Base-by-base conservation (phyloP, 2,329 filamentous ascomycete species). In the Dactylonectria macrodidyma region DNA sequence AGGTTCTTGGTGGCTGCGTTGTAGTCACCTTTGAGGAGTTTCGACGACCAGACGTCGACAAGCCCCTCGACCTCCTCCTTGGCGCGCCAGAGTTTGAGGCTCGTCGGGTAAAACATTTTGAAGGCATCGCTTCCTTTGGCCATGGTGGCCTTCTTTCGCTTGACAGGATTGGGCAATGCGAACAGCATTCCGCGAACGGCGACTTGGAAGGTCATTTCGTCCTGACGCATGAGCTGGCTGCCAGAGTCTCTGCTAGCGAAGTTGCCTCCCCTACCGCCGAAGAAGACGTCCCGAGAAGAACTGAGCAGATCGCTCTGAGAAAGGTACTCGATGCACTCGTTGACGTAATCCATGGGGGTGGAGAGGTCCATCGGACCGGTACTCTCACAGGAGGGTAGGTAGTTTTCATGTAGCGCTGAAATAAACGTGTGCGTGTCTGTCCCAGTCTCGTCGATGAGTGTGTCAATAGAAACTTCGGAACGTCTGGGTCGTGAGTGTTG, bases 61-160 rank as follows among this genome's bases (percentile, higher is more conserved):
- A 94, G 79, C 0, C 89, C 90, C 68, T 94, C 92, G 6, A 95
- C 86, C 78, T 98, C 95, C 78, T 98, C 95, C 70, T 90, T 92
- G 62, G 90, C 88, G 67, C 92, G 88, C 94, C 95, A 97, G 11
- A 98, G 81, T 73, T 94, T 94, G 48, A 97, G 83, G 62, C 92
- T 94, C 0, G 91, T 91, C 0, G 96, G 96, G 76, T 96, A 99
- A 73, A 95, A 97, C 93, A 99, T 97, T 77, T 93, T 95, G 82
- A 91, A 92, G 0, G 92, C 88, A 75, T 95, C 93, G 46, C 74
- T 84, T 80, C 71, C 81, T 77, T 67, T 85, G 79, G 76, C 83
- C 74, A 77, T 75, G 76, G 83, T 73, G 75, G 79, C 76, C 74
- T 84, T 79, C 85, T 86, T 87, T n/a, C 91, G 88, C 78, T 93